Conservation (phyloP, 2,329 filamentous ascomycete species). For the Monosporascus ibericus region DNA sequence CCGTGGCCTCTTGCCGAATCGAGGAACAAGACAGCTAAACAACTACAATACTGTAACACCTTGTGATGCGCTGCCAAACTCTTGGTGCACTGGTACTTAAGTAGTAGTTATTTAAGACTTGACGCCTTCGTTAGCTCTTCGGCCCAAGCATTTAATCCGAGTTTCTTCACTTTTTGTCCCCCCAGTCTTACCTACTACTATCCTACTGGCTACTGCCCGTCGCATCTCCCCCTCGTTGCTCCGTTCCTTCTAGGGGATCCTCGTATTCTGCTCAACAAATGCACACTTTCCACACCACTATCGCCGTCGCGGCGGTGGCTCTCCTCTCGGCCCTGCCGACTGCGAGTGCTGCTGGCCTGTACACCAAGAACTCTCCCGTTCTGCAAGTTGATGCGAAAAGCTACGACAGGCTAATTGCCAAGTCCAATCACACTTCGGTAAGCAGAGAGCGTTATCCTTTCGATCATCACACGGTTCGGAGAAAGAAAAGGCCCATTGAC, state of each 20-base stretch:
- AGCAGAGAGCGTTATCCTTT: conserved; percentile 21
- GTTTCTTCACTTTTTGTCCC: too few species aligned
- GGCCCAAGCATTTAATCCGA: too few species aligned
- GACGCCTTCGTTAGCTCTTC: too few species aligned
- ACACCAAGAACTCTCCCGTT: conserved; percentile 81
- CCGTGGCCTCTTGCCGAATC: conserved; percentile 36
- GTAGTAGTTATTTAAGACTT: too few species aligned
- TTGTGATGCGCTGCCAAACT: too few species aligned
- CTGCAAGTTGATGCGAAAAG: conserved; percentile 72
- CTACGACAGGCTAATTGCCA: conserved; percentile 76
- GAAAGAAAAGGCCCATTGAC: not conserved
- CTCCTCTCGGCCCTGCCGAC: conserved; percentile 61
- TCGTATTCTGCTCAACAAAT: conserved; percentile 29
- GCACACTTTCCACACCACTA: conserved; percentile 41
- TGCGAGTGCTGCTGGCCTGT: conserved; percentile 67
- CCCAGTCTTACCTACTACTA: too few species aligned
- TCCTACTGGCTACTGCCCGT: too few species aligned
- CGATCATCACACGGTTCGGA: too few species aligned
- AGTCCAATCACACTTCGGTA: conserved; percentile 90
- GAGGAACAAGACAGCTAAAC: conserved; percentile 20
- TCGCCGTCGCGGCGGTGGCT: conserved; percentile 53
- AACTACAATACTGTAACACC: not conserved
- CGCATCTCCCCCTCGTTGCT: too few species aligned
- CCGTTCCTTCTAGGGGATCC: not conserved
- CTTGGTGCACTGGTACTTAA: too few species aligned